A percentile compares a stretch with the other conserved stretches of the same genome.
These are phyloP conservation scores for Trifolium pratense DNA, from an alignment of 306 rosid species.

Conservation along the genomic window DNA sequence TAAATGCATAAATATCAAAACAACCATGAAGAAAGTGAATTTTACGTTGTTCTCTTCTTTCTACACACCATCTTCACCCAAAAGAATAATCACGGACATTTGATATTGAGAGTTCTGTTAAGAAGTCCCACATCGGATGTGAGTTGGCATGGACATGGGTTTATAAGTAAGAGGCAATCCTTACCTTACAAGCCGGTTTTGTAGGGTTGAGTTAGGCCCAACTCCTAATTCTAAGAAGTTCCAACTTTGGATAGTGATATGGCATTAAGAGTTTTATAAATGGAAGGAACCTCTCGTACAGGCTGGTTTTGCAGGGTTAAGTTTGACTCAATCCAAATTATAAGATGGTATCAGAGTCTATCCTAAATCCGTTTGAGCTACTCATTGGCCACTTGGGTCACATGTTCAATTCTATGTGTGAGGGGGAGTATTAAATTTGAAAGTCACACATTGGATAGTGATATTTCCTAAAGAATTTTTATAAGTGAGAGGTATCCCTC, in stretches of 20 bases:
- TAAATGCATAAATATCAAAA: conserved; percentile 13
- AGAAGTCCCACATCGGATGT: too few relatives aligned
- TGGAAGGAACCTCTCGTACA: not conserved
- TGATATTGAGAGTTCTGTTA: too few relatives aligned
- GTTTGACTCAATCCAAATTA: not conserved
- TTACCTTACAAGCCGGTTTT: too few relatives aligned
- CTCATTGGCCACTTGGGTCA: not conserved
- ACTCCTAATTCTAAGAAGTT: too few relatives aligned
- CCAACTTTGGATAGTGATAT: not conserved
- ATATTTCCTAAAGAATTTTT: not conserved
- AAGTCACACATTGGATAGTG: not conserved
- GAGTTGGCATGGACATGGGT: too few relatives aligned
- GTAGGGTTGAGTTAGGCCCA: too few relatives aligned
- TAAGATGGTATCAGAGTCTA: not conserved
- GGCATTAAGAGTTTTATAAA: not conserved
- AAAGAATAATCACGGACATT: not conserved
- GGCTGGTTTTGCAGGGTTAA: not conserved
- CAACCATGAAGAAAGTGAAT: conserved; percentile 9
- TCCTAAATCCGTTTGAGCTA: not conserved
- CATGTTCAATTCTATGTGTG: not conserved
- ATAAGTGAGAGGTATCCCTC: not conserved
- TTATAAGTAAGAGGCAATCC: too few relatives aligned
- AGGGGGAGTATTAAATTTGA: not conserved
- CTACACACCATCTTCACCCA: conserved; percentile 1
- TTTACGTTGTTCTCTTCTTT: conserved; percentile 27